Conservation (phyloP, 805 yeast genomes). For the Saturnispora diversa region DNA sequence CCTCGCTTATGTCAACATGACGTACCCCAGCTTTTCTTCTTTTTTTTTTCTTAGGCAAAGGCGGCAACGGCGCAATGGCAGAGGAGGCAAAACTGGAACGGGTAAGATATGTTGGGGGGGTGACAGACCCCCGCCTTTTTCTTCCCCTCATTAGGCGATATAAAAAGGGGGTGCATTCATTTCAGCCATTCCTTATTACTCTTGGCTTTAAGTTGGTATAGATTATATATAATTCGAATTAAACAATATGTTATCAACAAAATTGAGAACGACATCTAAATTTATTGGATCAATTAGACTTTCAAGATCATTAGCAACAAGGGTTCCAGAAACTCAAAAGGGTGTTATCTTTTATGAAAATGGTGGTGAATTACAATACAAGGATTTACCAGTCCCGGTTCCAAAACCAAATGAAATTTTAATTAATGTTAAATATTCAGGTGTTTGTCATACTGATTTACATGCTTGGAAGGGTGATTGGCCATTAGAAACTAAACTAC, state of each 20-base stretch:
- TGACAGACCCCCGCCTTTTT: too few relatives aligned
- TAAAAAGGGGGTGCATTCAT: too few relatives aligned
- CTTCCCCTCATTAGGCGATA: too few relatives aligned
- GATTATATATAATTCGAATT: background rate
- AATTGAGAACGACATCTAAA: conserved; percentile 1
- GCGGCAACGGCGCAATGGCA: too few relatives aligned
- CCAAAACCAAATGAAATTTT: conserved; percentile 74
- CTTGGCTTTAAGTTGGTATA: too few relatives aligned
- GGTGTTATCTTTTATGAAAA: conserved; percentile 60
- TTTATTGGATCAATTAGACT: background rate
- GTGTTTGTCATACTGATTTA: conserved; percentile 90
- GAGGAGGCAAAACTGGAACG: too few relatives aligned
- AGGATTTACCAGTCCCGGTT: conserved; percentile 70
- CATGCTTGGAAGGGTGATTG: conserved; percentile 95
- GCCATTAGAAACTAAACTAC: conserved; percentile 70
- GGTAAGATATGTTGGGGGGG: too few relatives aligned
- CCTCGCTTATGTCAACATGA: too few relatives aligned
- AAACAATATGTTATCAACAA: background rate
- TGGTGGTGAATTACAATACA: conserved; percentile 57
- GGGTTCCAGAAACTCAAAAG: conserved; percentile 60
- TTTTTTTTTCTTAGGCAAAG: too few relatives aligned
- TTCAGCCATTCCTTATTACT: too few relatives aligned
- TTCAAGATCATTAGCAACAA: conserved; percentile 13
- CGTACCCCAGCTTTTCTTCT: too few relatives aligned
- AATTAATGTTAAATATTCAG: conserved; percentile 77